Evolutionary conservation across 306 rosid species (phyloP).

Genomic region (Ormosia semicastrata): DNA sequence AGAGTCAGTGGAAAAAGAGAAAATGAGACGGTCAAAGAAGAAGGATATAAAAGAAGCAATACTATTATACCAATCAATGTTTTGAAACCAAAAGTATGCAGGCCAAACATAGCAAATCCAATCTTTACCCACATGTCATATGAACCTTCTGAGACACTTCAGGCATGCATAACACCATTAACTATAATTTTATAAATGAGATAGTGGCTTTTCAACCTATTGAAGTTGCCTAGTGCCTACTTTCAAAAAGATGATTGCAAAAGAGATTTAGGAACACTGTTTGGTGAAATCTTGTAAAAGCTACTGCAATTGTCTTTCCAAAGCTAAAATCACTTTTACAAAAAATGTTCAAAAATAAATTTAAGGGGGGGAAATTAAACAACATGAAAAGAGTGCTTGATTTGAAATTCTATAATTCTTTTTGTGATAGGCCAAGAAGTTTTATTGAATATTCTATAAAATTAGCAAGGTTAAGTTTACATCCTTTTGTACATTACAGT

Average conservation of each 20-base stretch:
- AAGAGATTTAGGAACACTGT: background rate
- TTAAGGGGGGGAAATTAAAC: no score
- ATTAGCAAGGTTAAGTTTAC: no score
- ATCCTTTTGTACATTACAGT: background rate
- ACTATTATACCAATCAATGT: background rate
- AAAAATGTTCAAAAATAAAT: no score
- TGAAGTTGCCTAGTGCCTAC: background rate
- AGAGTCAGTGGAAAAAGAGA: background rate
- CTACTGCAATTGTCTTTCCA: no score
- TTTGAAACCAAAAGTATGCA: background rate
- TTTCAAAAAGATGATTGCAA: background rate
- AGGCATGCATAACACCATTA: background rate
- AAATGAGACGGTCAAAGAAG: background rate
- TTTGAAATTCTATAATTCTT: no score
- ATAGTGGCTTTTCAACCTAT: background rate
- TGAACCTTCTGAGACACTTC: background rate
- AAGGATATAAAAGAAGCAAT: background rate
- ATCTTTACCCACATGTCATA: background rate
- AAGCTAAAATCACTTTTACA: no score
- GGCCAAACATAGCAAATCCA: background rate
- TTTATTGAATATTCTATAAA: no score
- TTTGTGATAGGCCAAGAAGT: no score
- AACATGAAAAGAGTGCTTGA: no score
- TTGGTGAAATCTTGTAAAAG: no score
- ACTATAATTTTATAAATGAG: background rate